Conservation (phyloP, 805 yeast genomes). For the Candida sanyiensis region DNA sequence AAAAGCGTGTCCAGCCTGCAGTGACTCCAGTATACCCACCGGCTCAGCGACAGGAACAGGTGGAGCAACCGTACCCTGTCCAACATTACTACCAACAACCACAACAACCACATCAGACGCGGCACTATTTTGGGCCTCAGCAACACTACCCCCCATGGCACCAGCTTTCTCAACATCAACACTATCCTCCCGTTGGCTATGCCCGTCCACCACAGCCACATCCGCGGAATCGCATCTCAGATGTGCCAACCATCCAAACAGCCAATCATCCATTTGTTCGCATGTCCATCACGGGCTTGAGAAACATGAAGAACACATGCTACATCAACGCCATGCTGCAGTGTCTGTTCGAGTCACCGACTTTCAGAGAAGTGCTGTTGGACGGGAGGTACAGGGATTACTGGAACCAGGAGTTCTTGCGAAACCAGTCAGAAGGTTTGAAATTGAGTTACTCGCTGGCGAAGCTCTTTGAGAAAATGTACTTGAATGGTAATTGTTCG, state of each 20-base stretch:
- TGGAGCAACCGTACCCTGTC: constrained; percentile 6
- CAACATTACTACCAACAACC: constrained; percentile 5
- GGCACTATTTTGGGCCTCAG: constrained; percentile 2
- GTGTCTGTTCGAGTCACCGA: constrained; percentile 50
- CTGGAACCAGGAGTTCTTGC: constrained; percentile 29
- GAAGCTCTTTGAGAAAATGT: constrained; percentile 52
- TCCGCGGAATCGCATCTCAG: constrained; percentile 8
- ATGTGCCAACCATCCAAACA: constrained; percentile 34
- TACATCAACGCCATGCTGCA: constrained; percentile 73
- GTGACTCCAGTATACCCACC: background rate
- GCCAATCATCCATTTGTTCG: constrained; percentile 35
- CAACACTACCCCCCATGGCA: constrained; percentile 2
- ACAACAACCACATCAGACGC: background rate
- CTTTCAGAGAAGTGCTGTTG: constrained; percentile 45
- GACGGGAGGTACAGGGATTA: constrained; percentile 40
- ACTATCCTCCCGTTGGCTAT: no score
- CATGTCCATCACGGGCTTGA: constrained; percentile 52
- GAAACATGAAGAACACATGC: constrained; percentile 69
- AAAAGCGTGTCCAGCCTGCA: constrained; percentile 6
- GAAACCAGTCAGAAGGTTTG: constrained; percentile 16
- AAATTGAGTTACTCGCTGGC: constrained; percentile 45
- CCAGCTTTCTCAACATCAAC: background rate
- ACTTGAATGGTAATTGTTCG: constrained; percentile 50
- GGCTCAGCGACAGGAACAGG: background rate
- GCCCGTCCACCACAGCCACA: constrained; percentile 2